Evolutionary conservation across 106 monocot genomes (phyloP).

Genomic region (Ottelia alismoides): DNA sequence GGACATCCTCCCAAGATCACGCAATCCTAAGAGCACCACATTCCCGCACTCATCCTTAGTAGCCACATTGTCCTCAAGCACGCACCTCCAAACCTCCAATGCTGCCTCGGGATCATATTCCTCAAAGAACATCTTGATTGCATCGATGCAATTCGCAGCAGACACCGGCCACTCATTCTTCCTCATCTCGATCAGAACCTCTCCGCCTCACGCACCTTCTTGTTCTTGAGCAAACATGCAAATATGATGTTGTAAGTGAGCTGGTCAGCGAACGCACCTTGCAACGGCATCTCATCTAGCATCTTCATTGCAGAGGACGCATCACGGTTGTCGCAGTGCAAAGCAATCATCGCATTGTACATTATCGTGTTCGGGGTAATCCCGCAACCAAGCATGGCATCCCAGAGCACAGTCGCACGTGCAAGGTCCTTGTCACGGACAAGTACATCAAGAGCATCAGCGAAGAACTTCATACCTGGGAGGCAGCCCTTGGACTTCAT

Average conservation of each 20-base stretch:
- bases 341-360: slow-evolving; percentile 47
- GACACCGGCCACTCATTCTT: slow-evolving; percentile 53
- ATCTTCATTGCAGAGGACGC: slow-evolving; percentile 19
- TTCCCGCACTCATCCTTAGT: slow-evolving; percentile 34
- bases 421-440: slow-evolving; percentile 18
- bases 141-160: slow-evolving; percentile 30
- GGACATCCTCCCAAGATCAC: slow-evolving; percentile 31
- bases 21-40: slow-evolving; percentile 50
- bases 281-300: slow-evolving; percentile 78
- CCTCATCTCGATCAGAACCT: slow-evolving; percentile 59
- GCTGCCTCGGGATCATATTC: slow-evolving; percentile 51
- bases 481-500: slow-evolving; percentile 59
- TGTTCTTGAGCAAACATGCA: slow-evolving; percentile 49
- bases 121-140: slow-evolving; percentile 59
- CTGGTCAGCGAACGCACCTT: slow-evolving; percentile 49
- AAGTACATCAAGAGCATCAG: slow-evolving; percentile 38
- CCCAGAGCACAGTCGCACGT: slow-evolving; percentile 41
- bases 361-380: slow-evolving; percentile 34
- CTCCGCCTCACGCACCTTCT: slow-evolving; percentile 33
- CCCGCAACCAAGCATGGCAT: slow-evolving; percentile 40
- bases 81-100: slow-evolving; percentile 43
- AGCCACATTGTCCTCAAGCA: slow-evolving; percentile 17
- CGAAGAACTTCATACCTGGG: slow-evolving; percentile 63
- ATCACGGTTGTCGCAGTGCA: slow-evolving; percentile 24
- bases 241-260: slow-evolving; percentile 55